Base-by-base conservation (phyloP, 2,329 filamentous ascomycete species). In the Hypoxylon sp. region DNA sequence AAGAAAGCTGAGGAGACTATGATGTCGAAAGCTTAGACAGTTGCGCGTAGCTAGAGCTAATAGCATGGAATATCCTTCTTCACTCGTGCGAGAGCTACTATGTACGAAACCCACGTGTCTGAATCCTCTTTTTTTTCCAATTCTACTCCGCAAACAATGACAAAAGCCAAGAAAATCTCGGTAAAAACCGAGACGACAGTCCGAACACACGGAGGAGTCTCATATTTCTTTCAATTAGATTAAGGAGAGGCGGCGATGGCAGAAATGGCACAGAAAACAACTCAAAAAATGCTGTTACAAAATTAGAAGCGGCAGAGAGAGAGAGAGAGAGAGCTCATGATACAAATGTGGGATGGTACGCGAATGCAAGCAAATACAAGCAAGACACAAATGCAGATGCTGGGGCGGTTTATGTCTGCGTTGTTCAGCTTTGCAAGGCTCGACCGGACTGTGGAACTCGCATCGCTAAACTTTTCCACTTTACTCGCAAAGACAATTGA, bases 121-220 rank as follows among this genome's bases (percentile, higher is more conserved):
- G 21, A 47, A 51, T 51, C 13, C 54, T 37, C 44, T 21, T 53
- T 42, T 35, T 21, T 42, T 35, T 21, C 24, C 24, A 27, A 3
- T 21, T 13, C 27, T 19, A 11, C 48, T 48, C 56, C 37, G 56
- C 54, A 54, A 31, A 62, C 61, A 42, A 66, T 70, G 64, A 70
- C 69, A 70, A 31, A 68, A 62, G 70, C 70, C 70, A 72, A 70
- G 70, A 70, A 27, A 31, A 35, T 59, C 21, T 63, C 67, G 59
- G 66, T 53, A 58, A 46, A 61, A 61, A 31, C 39, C 31, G 47
- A 65, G 44, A 54, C 37, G 44, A 32, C 17, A 37, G 48, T 60
- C 59, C 50, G 48, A 61, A 44, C 53, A 42, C 37, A 42, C 17
- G 42, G n/a, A 10, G 42, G n/a, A 10, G 31, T 8, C 17, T 58